Percentiles rank a stretch among this genome's conserved stretches.
These are phyloP conservation scores for Pholiota adiposa DNA, from an alignment of 1,284 basidiomycete genomes.

Conservation along the genomic window DNA sequence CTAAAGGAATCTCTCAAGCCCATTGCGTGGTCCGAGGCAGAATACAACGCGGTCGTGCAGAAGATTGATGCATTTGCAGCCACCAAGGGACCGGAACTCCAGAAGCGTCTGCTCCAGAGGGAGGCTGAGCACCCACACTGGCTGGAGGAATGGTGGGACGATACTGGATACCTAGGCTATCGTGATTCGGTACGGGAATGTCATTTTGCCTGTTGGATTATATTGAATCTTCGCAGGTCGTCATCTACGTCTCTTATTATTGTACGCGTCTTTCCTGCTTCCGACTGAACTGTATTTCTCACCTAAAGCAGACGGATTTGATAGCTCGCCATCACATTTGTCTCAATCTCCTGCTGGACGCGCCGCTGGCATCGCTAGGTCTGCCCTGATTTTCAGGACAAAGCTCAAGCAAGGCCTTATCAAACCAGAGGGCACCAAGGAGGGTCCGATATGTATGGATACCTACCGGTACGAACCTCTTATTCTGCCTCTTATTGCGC, in stretches of 20 bases:
- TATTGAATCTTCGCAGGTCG: constrained; percentile 50
- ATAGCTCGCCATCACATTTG: constrained; percentile 63
- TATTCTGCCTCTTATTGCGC: background rate
- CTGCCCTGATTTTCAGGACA: constrained; percentile 75
- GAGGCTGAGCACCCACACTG: constrained; percentile 62
- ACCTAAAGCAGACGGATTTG: constrained; percentile 66
- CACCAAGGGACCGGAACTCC: constrained; percentile 57
- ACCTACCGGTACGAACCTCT: constrained; percentile 70
- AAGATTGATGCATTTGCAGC: constrained; percentile 69
- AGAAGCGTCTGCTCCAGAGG: constrained; percentile 56
- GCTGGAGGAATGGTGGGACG: constrained; percentile 87
- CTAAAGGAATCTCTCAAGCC: constrained; percentile 67
- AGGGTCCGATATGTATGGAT: constrained; percentile 85
- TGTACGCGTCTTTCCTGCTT: constrained; percentile 48
- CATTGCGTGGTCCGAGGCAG: constrained; percentile 62
- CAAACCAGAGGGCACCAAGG: constrained; percentile 74
- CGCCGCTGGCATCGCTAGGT: constrained; percentile 75
- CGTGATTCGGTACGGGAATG: constrained; percentile 67
- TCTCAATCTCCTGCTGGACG: constrained; percentile 64
- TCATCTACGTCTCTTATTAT: constrained; percentile 84
- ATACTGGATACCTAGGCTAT: constrained; percentile 70
- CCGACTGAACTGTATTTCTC: background rate
- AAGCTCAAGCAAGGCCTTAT: constrained; percentile 69
- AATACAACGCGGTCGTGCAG: constrained; percentile 52
- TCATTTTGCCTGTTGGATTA: background rate